Evolutionary conservation across 148 eudicot genomes (phyloP).

Genomic region (Silene latifolia): DNA sequence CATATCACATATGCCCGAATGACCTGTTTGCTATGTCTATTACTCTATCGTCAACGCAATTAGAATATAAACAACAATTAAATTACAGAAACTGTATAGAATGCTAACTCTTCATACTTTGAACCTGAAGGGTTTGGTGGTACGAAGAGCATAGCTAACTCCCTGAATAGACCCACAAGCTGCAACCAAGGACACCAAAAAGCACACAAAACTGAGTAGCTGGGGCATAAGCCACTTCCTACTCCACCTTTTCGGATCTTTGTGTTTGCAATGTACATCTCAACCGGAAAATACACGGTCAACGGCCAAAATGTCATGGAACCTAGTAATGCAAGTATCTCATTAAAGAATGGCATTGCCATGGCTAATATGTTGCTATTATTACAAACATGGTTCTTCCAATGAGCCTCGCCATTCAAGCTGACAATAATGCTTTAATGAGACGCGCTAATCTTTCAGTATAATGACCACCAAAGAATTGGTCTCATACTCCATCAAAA

Average conservation of each 20-base stretch:
- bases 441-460: too few species aligned
- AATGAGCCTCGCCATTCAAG: slow-evolving; percentile 29
- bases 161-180: slow-evolving; percentile 41
- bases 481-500: too few species aligned
- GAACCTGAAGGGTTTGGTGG: slow-evolving; percentile 30
- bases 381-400: slow-evolving; percentile 33
- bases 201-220: slow-evolving; percentile 29
- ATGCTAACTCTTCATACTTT: slow-evolving; percentile 24
- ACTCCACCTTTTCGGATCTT: slow-evolving; percentile 19
- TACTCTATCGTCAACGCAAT: not conserved
- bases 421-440: too few species aligned
- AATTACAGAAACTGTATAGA: not conserved
- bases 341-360: slow-evolving; percentile 48
- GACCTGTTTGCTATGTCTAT: not conserved
- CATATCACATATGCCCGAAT: not conserved
- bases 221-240: slow-evolving; percentile 32
- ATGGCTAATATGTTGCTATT: slow-evolving; percentile 30
- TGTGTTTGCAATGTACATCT: slow-evolving; percentile 34
- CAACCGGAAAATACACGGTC: slow-evolving; percentile 34
- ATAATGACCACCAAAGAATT: too few species aligned
- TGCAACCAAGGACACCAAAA: slow-evolving; percentile 33
- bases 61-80: not conserved
- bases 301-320: slow-evolving; percentile 42
- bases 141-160: slow-evolving; percentile 22
- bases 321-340: slow-evolving; percentile 40